Base-by-base conservation (phyloP, 2,329 filamentous ascomycete species). In the Cryphonectria carpinicola region DNA sequence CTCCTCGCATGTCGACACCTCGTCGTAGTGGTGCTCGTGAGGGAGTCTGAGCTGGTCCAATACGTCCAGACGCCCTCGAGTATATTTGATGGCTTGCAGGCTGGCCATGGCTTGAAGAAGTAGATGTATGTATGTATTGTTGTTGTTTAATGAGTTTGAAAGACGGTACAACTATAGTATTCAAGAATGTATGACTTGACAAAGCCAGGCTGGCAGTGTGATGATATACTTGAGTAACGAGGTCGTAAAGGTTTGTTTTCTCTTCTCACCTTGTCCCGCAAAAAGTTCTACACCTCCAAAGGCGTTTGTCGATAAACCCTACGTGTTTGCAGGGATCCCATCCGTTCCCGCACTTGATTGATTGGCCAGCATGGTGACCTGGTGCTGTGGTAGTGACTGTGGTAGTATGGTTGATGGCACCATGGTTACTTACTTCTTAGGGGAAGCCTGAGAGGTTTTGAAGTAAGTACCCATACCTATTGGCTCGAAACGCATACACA, bases 1-100 rank as follows among this genome's bases (percentile, higher is more conserved):
- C 81, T 94, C 91, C 75, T 91, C 87, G 73, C 90, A 88, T 14
- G 88, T 92, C 41, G 86, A 86, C 67, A 95, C 88, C 73, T 87
- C 80, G 76, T 95, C 92, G 80, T 95, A 96, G 79, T 93, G 88
- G 77, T 93, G 90, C 75, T 92, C 89, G 78, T 96, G 93, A 19
- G 93, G 93, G 32, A 96, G 86, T 73, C 89, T 89, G n/a, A 96
- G 89, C 82, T 96, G 93, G 80, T 96, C 92, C 68, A 96, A 87
- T 74, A 96, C 93, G 75, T 93, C 86, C 70, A 96, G 85, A 79
- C 87, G 87, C 75, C 92, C 92, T 66, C 89, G 87, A 68, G 85
- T 83, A 80, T 95, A 96, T 75, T 90, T 90, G 81, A 96, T 93
- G 14, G 93, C 93, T 82, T 95, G 87, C 63, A 96, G 88, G 35